Conservation (phyloP, 306 rosid genomes). For the Glycyrrhiza uralensis region DNA sequence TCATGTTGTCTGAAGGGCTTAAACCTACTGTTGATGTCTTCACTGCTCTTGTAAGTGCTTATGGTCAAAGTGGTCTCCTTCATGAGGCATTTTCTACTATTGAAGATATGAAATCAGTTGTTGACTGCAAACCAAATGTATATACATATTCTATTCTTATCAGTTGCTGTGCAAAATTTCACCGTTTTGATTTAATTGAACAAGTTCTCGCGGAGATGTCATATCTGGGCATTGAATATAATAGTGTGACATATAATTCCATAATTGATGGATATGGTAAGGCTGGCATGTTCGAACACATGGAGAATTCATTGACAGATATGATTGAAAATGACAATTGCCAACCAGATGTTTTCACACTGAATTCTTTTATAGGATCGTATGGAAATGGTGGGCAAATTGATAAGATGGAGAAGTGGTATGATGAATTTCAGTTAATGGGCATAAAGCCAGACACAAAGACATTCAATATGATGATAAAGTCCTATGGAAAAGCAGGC, state of each 20-base stretch:
- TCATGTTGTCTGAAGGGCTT: conserved; percentile 78
- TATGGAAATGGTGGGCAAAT: conserved; percentile 64
- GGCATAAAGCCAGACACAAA: conserved; percentile 65
- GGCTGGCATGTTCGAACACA: conserved; percentile 71
- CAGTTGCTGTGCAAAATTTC: conserved; percentile 57
- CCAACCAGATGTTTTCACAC: conserved; percentile 76
- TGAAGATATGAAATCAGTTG: conserved; percentile 78
- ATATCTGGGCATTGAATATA: conserved; percentile 56
- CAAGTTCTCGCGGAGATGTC: conserved; percentile 65
- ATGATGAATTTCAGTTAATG: conserved; percentile 84
- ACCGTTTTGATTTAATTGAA: conserved; percentile 57
- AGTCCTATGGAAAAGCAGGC: conserved; percentile 76
- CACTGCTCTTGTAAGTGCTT: conserved; percentile 83
- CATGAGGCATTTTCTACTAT: conserved; percentile 60
- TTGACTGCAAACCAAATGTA: conserved; percentile 67
- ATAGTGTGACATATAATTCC: conserved; percentile 69
- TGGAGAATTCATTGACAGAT: conserved; percentile 64
- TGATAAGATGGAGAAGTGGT: conserved; percentile 91
- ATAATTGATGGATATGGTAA: conserved; percentile 79
- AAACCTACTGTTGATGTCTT: conserved; percentile 76
- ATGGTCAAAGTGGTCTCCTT: conserved; percentile 69
- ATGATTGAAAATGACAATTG: conserved; percentile 78
- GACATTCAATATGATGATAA: conserved; percentile 81
- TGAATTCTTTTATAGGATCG: conserved; percentile 65
- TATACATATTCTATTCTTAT: conserved; percentile 73